phyloP scores from a whole-genome alignment of 495 filamentous ascomycete species.

The Aspergillus nanangensis region DNA sequence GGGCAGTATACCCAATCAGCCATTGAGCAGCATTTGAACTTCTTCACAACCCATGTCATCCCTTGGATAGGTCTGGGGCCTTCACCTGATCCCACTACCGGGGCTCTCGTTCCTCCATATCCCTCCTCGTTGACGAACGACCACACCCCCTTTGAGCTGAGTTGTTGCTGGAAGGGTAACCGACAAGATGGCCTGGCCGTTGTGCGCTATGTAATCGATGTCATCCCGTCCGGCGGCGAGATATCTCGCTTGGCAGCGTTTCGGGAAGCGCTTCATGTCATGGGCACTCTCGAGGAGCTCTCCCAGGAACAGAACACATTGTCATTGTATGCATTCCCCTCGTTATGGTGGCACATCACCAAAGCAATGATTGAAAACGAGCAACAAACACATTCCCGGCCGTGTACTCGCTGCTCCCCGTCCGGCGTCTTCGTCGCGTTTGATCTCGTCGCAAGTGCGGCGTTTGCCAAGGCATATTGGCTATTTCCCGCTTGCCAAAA shows the following conservation, averaged over 20 bases:
- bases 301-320: background rate
- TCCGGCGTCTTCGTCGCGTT: constrained; percentile 2
- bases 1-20: background rate
- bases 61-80: background rate
- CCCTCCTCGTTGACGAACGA: constrained; percentile 1
- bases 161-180: constrained; percentile 2
- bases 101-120: background rate
- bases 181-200: background rate
- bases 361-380: background rate
- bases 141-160: constrained; percentile 6
- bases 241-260: background rate
- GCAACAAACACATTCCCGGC: background rate
- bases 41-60: background rate
- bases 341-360: background rate
- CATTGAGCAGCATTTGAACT: background rate
- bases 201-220: constrained; percentile 3
- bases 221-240: background rate
- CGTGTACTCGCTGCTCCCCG: background rate
- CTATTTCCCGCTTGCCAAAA: background rate
- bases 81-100: background rate
- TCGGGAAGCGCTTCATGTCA: background rate
- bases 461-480: constrained; percentile 1
- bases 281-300: background rate
- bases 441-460: background rate
- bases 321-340: background rate